Evolutionary conservation across 345 rosid species (phyloP), one percentile per base, ranked within the genome.

Genomic region (Trapa bicornis): DNA sequence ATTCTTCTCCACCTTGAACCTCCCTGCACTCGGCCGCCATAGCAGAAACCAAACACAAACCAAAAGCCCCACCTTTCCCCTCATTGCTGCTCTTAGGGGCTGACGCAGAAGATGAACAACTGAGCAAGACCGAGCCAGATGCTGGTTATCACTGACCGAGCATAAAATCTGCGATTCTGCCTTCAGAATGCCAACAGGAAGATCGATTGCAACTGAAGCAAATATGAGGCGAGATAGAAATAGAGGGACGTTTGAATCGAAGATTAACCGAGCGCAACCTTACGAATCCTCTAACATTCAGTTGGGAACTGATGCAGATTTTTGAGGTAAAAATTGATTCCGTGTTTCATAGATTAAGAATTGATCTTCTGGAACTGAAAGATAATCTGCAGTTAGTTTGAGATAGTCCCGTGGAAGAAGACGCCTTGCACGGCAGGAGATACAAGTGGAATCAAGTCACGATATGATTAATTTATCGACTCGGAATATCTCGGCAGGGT

Each of bases 1-100:
- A 78, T 84, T 84, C 82, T 84, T 84, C 86, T 84, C 84, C 75
- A 82, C 88, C 0, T 81, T 80, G 72, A 84, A 73, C 64, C 72
- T 57, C 52, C 76, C 68, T 6, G 38, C 56, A 42, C 76, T 68
- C 5, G 69, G 12, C 53, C 72, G 61, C 33, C 63, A 56, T 39
- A 73, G 50, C 41, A 68, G 29, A 16, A 65, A 60, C 72, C 45
- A 73, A n/a, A 33, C 57, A 32, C 33, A 65, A 13, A 65, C 43
- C 36, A 65, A 65, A 65, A 65, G 47, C 52, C 67, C 67, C 7
- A 43, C 29, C 9, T 43, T 65, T 65, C 43, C 67, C 67, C 36
- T 65, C 67, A 65, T 65, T 35, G 38, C 16, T n/a, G 14, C 63
- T 58, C 14, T 58, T 29, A 32, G 37, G 63, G 38, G 16, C 63